A percentile compares a stretch with the other conserved stretches of the same genome.
phyloP scores from a whole-genome alignment of 352 stramenopile genomes.

The Phytophthora fragariaefolia region DNA sequence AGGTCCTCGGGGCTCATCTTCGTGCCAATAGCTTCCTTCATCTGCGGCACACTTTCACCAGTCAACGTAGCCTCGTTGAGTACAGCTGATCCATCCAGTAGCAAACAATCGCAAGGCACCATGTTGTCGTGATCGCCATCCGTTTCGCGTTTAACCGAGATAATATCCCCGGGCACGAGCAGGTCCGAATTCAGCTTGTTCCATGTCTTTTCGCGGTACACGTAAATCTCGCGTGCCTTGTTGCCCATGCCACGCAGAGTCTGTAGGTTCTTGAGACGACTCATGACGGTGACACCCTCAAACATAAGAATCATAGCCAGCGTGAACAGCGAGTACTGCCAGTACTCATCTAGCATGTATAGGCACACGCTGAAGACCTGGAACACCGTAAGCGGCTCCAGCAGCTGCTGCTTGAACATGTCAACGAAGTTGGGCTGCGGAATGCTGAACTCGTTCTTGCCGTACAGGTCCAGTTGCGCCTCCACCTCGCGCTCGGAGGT shows the following conservation, averaged over 20 bases:
- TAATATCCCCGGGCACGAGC: constrained; percentile 93
- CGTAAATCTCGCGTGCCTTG: constrained; percentile 85
- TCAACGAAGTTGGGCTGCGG: constrained; percentile 95
- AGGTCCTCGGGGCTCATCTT: constrained; percentile 84
- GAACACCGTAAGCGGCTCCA: constrained; percentile 99
- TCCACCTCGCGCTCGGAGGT: constrained; percentile 49
- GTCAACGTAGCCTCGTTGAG: constrained; percentile 99
- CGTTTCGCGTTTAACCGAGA: constrained; percentile 93
- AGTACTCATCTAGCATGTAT: constrained; percentile 99
- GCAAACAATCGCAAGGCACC: constrained; percentile 96
- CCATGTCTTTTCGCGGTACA: constrained; percentile 93
- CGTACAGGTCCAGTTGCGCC: constrained; percentile 71
- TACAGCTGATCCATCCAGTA: constrained; percentile 95
- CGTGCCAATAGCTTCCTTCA: constrained; percentile 94
- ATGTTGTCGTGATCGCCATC: constrained; percentile 81
- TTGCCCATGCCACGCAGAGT: constrained; percentile 95
- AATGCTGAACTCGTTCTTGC: constrained; percentile 95
- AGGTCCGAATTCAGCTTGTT: constrained; percentile 78
- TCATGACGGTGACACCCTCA: constrained; percentile 96
- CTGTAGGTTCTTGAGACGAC: constrained; percentile 95
- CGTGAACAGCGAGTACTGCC: constrained; percentile 99
- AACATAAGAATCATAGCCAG: constrained; percentile 98
- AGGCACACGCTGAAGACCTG: constrained; percentile 98
- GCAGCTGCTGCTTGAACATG: constrained; percentile 97
- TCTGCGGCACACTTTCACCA: constrained; percentile 97